Evolutionary conservation across 768 basidiomycete species (phyloP).

Genomic region (Multifurca ochricompacta): DNA sequence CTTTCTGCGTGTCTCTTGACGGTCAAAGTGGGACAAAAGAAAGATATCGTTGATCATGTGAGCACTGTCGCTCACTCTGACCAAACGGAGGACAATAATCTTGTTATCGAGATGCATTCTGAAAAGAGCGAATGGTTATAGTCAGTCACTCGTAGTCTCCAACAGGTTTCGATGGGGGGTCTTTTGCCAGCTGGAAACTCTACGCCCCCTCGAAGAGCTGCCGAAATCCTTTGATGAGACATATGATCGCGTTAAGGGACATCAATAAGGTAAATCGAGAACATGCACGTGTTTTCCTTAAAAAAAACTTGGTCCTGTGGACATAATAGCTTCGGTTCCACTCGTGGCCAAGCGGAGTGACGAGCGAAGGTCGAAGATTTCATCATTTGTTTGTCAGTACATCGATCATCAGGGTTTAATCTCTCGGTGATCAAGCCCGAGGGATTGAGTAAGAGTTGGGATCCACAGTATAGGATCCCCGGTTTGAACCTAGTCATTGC

Average conservation of each 20-base stretch:
- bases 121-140: not conserved
- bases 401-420: too few relatives aligned
- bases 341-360: too few relatives aligned
- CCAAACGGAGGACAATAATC: not conserved
- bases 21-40: not conserved
- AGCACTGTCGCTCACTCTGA: not conserved
- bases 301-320: too few relatives aligned
- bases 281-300: too few relatives aligned
- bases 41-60: not conserved
- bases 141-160: not conserved
- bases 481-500: too few relatives aligned
- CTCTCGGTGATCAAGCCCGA: too few relatives aligned
- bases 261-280: not conserved
- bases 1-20: not conserved
- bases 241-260: not conserved
- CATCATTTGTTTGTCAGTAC: too few relatives aligned
- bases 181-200: not conserved
- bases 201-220: not conserved
- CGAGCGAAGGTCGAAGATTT: too few relatives aligned
- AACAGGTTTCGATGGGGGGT: not conserved
- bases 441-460: too few relatives aligned
- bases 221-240: constrained; percentile 2
- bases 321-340: too few relatives aligned
- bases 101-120: not conserved
- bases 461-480: too few relatives aligned